Evolutionary conservation across 192 early-diverging fungal species (phyloP).

Genomic region (Entomortierella chlamydospora): DNA sequence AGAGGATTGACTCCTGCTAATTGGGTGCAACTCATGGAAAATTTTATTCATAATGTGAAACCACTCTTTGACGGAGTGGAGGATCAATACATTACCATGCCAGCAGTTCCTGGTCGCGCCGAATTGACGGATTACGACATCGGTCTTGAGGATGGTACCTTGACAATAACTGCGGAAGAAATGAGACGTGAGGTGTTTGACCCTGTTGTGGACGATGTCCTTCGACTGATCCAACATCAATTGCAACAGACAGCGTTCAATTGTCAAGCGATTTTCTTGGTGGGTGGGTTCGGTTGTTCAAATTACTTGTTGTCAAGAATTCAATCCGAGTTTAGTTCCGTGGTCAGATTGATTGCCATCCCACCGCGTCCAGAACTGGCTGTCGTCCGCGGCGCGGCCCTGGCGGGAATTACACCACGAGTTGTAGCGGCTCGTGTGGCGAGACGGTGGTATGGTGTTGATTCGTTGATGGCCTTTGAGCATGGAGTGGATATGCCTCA

Average conservation of each 20-base stretch:
- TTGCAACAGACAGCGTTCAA: conserved; percentile 41
- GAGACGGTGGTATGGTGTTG: conserved; percentile 63
- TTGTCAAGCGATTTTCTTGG: conserved; percentile 62
- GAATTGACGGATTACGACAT: conserved; percentile 40
- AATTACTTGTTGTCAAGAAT: conserved; percentile 59
- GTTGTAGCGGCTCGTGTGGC: conserved; percentile 58
- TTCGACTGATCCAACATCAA: conserved; percentile 63
- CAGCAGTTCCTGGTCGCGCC: conserved; percentile 53
- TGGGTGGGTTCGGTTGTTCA: conserved; percentile 66
- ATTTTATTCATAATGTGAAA: conserved; percentile 64
- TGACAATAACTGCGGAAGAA: conserved; percentile 58
- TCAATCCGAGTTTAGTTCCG: conserved; percentile 53
- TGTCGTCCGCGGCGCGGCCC: conserved; percentile 62
- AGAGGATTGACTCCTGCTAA: conserved; percentile 28
- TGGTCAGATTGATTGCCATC: conserved; percentile 55
- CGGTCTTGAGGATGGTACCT: conserved; percentile 57
- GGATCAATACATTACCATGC: conserved; percentile 48
- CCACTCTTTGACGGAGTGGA: conserved; percentile 57
- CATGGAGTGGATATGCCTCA: conserved; percentile 49
- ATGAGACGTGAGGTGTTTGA: conserved; percentile 65
- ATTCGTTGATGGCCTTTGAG: conserved; percentile 56
- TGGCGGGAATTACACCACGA: conserved; percentile 59
- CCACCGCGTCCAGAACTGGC: conserved; percentile 64
- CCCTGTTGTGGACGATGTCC: conserved; percentile 63
- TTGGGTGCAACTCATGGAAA: conserved; percentile 54